A percentile compares a stretch with the other conserved stretches of the same genome.
Conservation (phyloP, 768 basidiomycete genomes). For the Candolleomyces eurysporus region DNA sequence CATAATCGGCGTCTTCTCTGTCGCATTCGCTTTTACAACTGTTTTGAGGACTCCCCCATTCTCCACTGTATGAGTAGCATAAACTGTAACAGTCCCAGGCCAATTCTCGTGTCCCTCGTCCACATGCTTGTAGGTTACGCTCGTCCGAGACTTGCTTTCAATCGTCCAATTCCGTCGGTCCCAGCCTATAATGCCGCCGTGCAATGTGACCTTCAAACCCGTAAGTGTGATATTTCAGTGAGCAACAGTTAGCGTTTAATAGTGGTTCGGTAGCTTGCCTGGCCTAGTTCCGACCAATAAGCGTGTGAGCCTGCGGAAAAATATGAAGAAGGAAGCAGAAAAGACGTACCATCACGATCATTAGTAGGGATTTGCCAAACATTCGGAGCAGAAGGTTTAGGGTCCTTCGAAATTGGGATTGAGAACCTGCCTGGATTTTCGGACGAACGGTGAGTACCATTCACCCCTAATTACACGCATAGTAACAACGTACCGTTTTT, state of each 20-base stretch:
- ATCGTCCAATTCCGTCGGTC: slow-evolving; percentile 58
- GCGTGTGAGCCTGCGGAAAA: background rate
- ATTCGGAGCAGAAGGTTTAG: slow-evolving; percentile 40
- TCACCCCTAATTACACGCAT: too few species aligned
- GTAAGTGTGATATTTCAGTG: background rate
- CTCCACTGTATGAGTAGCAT: slow-evolving; percentile 44
- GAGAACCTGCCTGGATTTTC: slow-evolving; percentile 44
- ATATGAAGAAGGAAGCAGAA: background rate
- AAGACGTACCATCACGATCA: slow-evolving; percentile 42
- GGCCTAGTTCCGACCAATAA: background rate
- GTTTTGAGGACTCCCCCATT: slow-evolving; percentile 44
- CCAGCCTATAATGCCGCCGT: slow-evolving; percentile 57
- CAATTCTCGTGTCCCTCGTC: slow-evolving; percentile 56
- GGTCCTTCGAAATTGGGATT: slow-evolving; percentile 47
- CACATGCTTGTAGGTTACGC: slow-evolving; percentile 51
- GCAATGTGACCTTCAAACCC: slow-evolving; percentile 43
- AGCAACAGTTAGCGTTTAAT: too few species aligned
- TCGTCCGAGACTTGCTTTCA: slow-evolving; percentile 36
- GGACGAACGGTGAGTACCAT: background rate
- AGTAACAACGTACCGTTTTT: slow-evolving; percentile 38
- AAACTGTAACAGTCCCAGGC: slow-evolving; percentile 45
- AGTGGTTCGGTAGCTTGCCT: slow-evolving; percentile 14
- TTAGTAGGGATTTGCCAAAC: slow-evolving; percentile 52
- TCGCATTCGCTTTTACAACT: slow-evolving; percentile 43
- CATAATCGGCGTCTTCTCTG: slow-evolving; percentile 56